Conservation (phyloP, 306 rosid genomes). For the Styphnolobium japonicum region DNA sequence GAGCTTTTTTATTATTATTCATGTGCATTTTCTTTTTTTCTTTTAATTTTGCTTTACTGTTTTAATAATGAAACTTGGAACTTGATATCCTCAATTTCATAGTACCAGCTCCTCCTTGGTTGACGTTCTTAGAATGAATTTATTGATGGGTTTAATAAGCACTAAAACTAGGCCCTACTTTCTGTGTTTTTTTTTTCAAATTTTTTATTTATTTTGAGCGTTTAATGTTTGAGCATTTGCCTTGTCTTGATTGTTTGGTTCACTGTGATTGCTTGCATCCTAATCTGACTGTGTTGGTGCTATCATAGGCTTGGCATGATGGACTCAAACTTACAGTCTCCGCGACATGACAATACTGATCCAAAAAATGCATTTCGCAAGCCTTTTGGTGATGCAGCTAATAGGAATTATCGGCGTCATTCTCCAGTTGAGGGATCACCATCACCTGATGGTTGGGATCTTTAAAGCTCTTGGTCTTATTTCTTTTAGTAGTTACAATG, state of each 20-base stretch:
- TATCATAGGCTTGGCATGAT: conserved; percentile 39
- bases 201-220: background rate
- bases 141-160: background rate
- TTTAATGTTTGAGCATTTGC: background rate
- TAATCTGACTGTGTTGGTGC: conserved; percentile 17
- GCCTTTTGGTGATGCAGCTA: conserved; percentile 63
- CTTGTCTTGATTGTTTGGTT: background rate
- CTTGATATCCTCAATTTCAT: background rate
- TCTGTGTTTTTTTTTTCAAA: background rate
- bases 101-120: background rate
- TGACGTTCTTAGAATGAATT: background rate
- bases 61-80: background rate
- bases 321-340: conserved; percentile 47
- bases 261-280: background rate
- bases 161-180: background rate
- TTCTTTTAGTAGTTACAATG: conserved; percentile 16
- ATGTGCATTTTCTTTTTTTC: too few relatives aligned
- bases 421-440: conserved; percentile 67
- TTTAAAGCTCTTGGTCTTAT: conserved; percentile 22
- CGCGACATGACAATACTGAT: conserved; percentile 35
- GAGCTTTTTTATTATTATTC: too few relatives aligned
- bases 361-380: conserved; percentile 62
- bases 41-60: background rate
- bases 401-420: conserved; percentile 77
- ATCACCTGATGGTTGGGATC: conserved; percentile 68